Percentiles rank a stretch among this genome's conserved stretches.
Conservation (phyloP, 2,329 filamentous ascomycete genomes). For the Coniochaeta ligniaria region DNA sequence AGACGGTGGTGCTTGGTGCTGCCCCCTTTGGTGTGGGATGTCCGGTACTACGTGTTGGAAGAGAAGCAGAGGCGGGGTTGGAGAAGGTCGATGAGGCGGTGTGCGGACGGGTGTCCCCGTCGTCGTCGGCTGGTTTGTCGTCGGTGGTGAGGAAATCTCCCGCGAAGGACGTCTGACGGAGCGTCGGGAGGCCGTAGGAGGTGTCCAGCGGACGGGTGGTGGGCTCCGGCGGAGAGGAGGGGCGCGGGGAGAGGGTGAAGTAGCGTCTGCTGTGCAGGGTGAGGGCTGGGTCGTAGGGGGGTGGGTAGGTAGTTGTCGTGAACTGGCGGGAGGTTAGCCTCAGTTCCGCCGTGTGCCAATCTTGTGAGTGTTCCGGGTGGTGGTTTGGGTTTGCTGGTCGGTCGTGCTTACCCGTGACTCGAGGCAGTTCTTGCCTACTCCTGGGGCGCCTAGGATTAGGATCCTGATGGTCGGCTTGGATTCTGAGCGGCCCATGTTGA, state of each 20-base stretch:
- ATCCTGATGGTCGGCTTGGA: constrained; percentile 17
- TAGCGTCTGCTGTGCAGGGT: constrained; percentile 20
- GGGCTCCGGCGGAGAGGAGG: neutral
- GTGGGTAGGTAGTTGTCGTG: constrained; percentile 19
- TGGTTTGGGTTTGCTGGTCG: too few species aligned
- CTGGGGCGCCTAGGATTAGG: constrained; percentile 17
- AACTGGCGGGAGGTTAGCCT: constrained; percentile 9
- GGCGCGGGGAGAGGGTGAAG: constrained; percentile 12
- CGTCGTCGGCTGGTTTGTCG: neutral
- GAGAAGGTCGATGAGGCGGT: constrained; percentile 11
- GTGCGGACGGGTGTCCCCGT: neutral
- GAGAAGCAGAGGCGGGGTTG: constrained; percentile 7
- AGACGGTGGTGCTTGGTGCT: neutral
- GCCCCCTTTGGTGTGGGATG: neutral
- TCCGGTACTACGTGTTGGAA: neutral
- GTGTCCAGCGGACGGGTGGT: constrained; percentile 6
- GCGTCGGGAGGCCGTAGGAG: constrained; percentile 1
- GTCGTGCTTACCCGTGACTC: constrained; percentile 19
- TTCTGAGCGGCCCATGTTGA: constrained; percentile 10
- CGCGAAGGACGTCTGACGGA: neutral
- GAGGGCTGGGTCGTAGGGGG: constrained; percentile 20
- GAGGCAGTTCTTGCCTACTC: constrained; percentile 21
- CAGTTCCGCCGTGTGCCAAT: too few species aligned
- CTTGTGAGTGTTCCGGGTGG: too few species aligned
- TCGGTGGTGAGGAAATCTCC: neutral